These are phyloP conservation scores for Trichaptum fuscoviolaceum DNA, from an alignment of 768 basidiomycete genomes.

Conservation along the genomic window DNA sequence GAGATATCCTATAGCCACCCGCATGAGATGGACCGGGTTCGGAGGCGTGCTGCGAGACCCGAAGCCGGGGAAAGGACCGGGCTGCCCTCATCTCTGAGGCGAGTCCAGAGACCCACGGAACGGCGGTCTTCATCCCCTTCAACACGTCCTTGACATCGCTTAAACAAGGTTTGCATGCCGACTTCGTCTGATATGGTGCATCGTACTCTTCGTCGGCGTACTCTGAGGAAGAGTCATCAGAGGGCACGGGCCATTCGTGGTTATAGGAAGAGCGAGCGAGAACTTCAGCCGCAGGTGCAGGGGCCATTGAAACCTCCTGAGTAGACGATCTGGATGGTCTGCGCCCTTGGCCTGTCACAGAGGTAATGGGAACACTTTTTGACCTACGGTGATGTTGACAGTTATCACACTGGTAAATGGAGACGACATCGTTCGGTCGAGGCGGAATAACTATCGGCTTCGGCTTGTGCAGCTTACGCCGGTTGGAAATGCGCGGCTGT, in stretches of 20 bases:
- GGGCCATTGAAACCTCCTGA: conserved; percentile 6
- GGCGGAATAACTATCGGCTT: background rate
- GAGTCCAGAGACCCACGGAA: background rate
- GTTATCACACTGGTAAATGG: background rate
- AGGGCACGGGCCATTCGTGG: conserved; percentile 13
- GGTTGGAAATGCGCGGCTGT: background rate
- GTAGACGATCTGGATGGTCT: background rate
- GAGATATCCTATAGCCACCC: background rate
- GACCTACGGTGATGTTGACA: background rate
- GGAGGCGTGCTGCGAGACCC: background rate
- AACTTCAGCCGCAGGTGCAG: conserved; percentile 24
- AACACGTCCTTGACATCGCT: background rate
- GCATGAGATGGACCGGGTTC: background rate
- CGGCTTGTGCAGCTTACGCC: background rate
- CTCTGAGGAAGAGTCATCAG: background rate
- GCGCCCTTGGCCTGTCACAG: background rate
- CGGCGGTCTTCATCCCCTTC: background rate
- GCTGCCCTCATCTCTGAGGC: background rate
- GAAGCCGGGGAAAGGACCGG: background rate
- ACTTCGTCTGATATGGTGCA: background rate
- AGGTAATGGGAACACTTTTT: background rate
- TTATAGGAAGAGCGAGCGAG: conserved; percentile 26
- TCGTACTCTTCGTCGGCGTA: background rate
- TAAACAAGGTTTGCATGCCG: background rate
- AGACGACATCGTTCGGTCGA: background rate